Evolutionary conservation across 495 filamentous ascomycete genomes (phyloP).

Genomic region (Stereocaulon alpinum): DNA sequence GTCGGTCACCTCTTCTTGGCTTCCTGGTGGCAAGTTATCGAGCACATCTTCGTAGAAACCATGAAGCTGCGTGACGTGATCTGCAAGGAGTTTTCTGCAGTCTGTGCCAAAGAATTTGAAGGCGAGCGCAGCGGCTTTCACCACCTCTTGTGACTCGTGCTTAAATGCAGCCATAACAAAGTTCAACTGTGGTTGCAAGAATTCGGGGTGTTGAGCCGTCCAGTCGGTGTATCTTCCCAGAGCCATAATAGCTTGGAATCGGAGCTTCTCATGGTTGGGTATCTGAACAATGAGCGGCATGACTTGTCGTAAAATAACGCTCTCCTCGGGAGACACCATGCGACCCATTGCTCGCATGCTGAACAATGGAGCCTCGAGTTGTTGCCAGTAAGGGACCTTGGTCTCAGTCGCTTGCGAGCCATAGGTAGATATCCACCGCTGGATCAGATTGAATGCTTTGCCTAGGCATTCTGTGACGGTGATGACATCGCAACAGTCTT

Average conservation of each 20-base stretch:
- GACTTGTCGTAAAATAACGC: slow-evolving; percentile 71
- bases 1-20: slow-evolving; percentile 92
- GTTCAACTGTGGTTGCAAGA: slow-evolving; percentile 79
- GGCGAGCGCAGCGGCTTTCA: slow-evolving; percentile 81
- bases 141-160: slow-evolving; percentile 73
- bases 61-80: slow-evolving; percentile 74
- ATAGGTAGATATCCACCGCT: slow-evolving; percentile 76
- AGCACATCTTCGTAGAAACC: slow-evolving; percentile 82
- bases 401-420: slow-evolving; percentile 58
- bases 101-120: slow-evolving; percentile 96
- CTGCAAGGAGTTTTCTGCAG: slow-evolving; percentile 73
- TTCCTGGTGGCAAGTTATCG: slow-evolving; percentile 68
- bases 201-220: slow-evolving; percentile 89
- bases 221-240: slow-evolving; percentile 95
- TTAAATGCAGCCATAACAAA: slow-evolving; percentile 90
- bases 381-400: slow-evolving; percentile 92
- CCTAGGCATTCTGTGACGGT: slow-evolving; percentile 79
- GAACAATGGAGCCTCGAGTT: slow-evolving; percentile 90
- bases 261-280: slow-evolving; percentile 88
- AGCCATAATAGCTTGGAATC: slow-evolving; percentile 95
- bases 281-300: slow-evolving; percentile 90
- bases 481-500: slow-evolving; percentile 94
- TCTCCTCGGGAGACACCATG: slow-evolving; percentile 87
- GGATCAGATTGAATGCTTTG: slow-evolving; percentile 75
- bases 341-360: slow-evolving; percentile 93